phyloP scores from a whole-genome alignment of 2,329 filamentous ascomycete species.

The Exophiala sideris region DNA sequence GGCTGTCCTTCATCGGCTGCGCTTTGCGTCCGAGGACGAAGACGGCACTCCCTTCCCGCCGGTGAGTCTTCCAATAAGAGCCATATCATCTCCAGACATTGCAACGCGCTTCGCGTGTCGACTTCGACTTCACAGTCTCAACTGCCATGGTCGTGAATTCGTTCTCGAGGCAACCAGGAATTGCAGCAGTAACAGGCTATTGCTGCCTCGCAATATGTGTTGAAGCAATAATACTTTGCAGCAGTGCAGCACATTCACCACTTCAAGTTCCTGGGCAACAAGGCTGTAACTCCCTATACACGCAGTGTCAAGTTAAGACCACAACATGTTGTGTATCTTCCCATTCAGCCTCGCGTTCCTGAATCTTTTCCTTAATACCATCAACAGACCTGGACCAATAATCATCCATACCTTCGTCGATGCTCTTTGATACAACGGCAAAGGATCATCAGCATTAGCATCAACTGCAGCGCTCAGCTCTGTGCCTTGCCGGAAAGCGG shows the following conservation, averaged over 20 bases:
- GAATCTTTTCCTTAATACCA: not conserved
- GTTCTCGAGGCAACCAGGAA: too few relatives aligned
- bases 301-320: not conserved
- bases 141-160: too few relatives aligned
- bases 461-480: not conserved
- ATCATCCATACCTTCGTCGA: not conserved
- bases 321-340: not conserved
- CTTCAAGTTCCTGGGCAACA: not conserved
- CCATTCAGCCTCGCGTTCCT: not conserved
- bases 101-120: too few relatives aligned
- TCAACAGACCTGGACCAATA: not conserved
- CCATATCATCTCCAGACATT: too few relatives aligned
- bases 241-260: not conserved
- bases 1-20: too few relatives aligned
- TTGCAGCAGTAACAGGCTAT: too few relatives aligned
- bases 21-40: too few relatives aligned
- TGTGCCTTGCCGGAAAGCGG: too few relatives aligned
- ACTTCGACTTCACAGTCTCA: too few relatives aligned
- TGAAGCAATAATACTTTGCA: not conserved
- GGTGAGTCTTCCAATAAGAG: too few relatives aligned
- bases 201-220: too few relatives aligned
- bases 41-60: too few relatives aligned
- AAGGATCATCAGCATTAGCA: not conserved
- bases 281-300: conserved; percentile 1
- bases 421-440: not conserved